Percentiles rank a stretch among this genome's conserved stretches.
Evolutionary conservation across 495 filamentous ascomycete species (phyloP).

Genomic region (Aspergillus saccharolyticus): DNA sequence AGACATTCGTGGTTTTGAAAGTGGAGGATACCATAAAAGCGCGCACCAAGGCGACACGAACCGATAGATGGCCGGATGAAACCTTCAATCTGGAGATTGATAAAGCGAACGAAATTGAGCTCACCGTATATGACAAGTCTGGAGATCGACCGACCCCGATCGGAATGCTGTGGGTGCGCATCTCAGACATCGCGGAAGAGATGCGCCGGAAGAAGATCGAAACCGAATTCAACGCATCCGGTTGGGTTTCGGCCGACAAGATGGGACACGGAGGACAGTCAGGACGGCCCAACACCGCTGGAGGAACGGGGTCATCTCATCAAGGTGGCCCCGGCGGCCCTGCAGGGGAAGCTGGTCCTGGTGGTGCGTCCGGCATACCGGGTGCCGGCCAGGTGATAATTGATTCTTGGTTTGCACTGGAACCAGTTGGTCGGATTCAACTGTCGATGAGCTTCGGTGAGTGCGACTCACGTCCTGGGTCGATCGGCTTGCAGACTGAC

Average conservation of each 20-base stretch:
- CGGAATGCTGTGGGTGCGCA: slow-evolving; percentile 90
- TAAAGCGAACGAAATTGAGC: slow-evolving; percentile 96
- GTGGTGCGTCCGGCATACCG: slow-evolving; percentile 30
- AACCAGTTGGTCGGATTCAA: slow-evolving; percentile 86
- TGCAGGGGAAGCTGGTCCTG: slow-evolving; percentile 18
- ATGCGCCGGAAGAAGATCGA: slow-evolving; percentile 97
- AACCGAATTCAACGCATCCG: slow-evolving; percentile 79
- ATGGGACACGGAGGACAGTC: slow-evolving; percentile 59
- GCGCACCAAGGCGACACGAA: slow-evolving; percentile 79
- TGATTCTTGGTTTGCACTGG: slow-evolving; percentile 94
- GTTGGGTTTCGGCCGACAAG: slow-evolving; percentile 95
- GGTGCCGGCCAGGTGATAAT: slow-evolving; percentile 62
- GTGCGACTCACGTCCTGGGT: slow-evolving; percentile 3
- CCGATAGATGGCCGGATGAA: slow-evolving; percentile 87
- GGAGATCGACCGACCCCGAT: slow-evolving; percentile 88
- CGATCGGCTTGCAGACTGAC: slow-evolving; percentile 29
- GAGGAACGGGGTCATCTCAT: slow-evolving; percentile 30
- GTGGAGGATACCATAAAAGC: slow-evolving; percentile 90
- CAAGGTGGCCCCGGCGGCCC: slow-evolving; percentile 22
- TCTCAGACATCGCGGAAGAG: slow-evolving; percentile 96
- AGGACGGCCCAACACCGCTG: slow-evolving; percentile 41
- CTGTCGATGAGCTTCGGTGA: slow-evolving; percentile 84
- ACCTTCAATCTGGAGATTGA: slow-evolving; percentile 87
- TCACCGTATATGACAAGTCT: slow-evolving; percentile 92
- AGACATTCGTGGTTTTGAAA: slow-evolving; percentile 93